Base-by-base conservation (phyloP, 176 grass and related monocot genomes). In the Zoysia japonica region DNA sequence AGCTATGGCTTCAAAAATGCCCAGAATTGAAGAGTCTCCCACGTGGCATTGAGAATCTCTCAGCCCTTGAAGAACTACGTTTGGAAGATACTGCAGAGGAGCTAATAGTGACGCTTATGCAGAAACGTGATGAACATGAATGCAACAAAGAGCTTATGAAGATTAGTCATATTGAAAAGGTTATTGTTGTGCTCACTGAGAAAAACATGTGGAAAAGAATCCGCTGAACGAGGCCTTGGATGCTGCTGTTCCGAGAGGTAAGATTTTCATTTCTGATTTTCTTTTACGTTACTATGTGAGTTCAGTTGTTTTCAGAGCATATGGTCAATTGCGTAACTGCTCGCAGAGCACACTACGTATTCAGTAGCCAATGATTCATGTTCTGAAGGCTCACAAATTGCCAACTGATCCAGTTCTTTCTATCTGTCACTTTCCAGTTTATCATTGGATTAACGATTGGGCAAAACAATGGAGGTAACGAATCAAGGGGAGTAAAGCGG, bases 21-120 rank as follows among this genome's bases (percentile, higher is more conserved):
- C 46, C 74, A 15, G 8, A 82, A 3, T 6, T 91, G 44, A 68
- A 81, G 51, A 11, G 20, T 1, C 13, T 91, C 0, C 89, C 89
- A 15, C 7, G 45, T 61, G 85, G 89, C 19, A 40, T 81, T 20
- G 56, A 70, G 40, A 2, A 71, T 5, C 65, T 87, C 52, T 40
- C 17, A 2, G 7, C 47, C 2, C 85, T 82, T 1, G 46, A 87
- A 7, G 9, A 70, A 35, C 65, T 82, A 52, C 3, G 15, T 64
- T 37, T 87, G 14, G 0, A 0, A n/a, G 11, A 74, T 11, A 17
- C 48, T 13, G 57, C 55, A 13, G 37, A 77, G 41, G 85, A 82
- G 66, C 59, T 82, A 43, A 17, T 74, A 39, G n/a, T 68, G 9
- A 80, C 47, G 19, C 78, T 80, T 70, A 6, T 0, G 19, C 38